phyloP scores from a whole-genome alignment of 169 alveolate genomes.

The Plasmodium coatneyi region DNA sequence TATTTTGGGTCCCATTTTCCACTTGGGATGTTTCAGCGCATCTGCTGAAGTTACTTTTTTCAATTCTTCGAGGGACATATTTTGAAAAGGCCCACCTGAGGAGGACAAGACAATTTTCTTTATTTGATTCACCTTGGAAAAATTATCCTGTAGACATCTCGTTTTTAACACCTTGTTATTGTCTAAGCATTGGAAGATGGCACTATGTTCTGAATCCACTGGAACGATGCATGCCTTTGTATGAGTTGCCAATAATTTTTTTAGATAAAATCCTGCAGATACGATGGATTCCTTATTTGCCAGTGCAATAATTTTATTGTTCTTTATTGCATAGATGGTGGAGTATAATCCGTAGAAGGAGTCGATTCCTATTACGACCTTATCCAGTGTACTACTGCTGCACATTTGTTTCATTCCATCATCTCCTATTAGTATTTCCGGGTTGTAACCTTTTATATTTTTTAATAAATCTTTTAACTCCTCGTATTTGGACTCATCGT shows the following conservation, averaged over 20 bases:
- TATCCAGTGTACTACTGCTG: constrained; percentile 73
- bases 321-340: constrained; percentile 86
- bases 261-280: constrained; percentile 84
- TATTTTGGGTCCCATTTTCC: constrained; percentile 91
- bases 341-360: constrained; percentile 91
- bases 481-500: constrained; percentile 53
- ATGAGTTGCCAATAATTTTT: constrained; percentile 43
- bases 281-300: constrained; percentile 90
- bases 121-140: constrained; percentile 67
- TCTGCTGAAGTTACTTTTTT: constrained; percentile 75
- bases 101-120: constrained; percentile 79
- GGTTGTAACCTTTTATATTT: constrained; percentile 25
- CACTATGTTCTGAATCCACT: constrained; percentile 90
- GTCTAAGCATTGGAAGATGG: constrained; percentile 88
- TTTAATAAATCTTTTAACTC: constrained; percentile 51
- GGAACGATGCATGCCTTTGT: constrained; percentile 79
- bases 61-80: constrained; percentile 38
- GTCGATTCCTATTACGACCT: constrained; percentile 86
- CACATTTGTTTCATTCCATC: constrained; percentile 81
- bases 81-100: constrained; percentile 86
- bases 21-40: constrained; percentile 86
- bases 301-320: constrained; percentile 86
- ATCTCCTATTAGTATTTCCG: constrained; percentile 76
- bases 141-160: constrained; percentile 34
- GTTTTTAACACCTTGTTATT: constrained; percentile 58